These are phyloP conservation scores for Termitomyces sp. DNA, from an alignment of 768 basidiomycete genomes.

Conservation along the genomic window DNA sequence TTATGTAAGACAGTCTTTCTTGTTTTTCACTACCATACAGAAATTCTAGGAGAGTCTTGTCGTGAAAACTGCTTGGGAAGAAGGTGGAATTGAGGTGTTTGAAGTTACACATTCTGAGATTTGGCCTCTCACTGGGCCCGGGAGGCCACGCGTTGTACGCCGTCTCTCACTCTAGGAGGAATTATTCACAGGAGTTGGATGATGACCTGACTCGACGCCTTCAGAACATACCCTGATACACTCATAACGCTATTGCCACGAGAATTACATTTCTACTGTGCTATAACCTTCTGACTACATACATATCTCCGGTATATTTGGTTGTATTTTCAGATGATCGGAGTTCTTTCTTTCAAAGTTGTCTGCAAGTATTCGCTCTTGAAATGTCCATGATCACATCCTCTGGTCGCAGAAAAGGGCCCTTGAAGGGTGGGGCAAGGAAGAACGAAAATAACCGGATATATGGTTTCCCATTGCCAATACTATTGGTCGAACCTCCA, in stretches of 20 bases:
- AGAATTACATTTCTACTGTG: not conserved
- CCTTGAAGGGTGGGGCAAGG: slow-evolving; percentile 45
- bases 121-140: too few relatives aligned
- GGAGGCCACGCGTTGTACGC: not conserved
- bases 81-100: not conserved
- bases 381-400: slow-evolving; percentile 13
- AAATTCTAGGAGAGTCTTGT: not conserved
- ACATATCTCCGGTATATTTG: not conserved
- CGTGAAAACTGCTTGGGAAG: not conserved
- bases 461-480: slow-evolving; percentile 69
- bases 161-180: not conserved
- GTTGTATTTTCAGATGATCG: not conserved
- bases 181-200: not conserved
- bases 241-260: not conserved
- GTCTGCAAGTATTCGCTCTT: not conserved
- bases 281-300: too few relatives aligned
- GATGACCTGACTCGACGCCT: not conserved
- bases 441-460: slow-evolving; percentile 61
- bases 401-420: slow-evolving; percentile 34
- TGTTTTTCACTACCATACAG: too few relatives aligned
- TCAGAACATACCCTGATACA: not conserved
- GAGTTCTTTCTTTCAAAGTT: not conserved
- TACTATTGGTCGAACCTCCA: slow-evolving; percentile 39
- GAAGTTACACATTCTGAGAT: not conserved
- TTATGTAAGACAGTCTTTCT: too few relatives aligned